Conservation (phyloP, 2,329 filamentous ascomycete genomes). For the Fusarium bulbicola region DNA sequence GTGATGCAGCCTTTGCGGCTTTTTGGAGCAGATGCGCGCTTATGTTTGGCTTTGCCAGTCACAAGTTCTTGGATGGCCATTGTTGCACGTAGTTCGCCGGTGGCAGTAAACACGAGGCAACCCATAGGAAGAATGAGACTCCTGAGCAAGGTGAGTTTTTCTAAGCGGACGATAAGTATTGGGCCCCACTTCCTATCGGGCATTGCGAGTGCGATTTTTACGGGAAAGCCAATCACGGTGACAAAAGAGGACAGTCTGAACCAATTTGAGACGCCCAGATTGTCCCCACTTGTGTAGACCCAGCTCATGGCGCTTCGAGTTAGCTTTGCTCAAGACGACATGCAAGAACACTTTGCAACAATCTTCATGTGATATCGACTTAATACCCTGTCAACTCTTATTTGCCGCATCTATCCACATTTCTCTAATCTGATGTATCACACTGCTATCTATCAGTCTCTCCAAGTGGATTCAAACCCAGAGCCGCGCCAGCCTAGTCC, state of each 20-base stretch:
- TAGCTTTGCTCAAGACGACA: too few relatives aligned
- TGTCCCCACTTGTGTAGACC: too few relatives aligned
- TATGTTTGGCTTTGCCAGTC: neutral
- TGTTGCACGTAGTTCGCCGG: neutral
- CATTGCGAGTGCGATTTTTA: neutral
- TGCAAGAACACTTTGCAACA: too few relatives aligned
- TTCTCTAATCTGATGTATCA: too few relatives aligned
- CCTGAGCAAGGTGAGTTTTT: neutral
- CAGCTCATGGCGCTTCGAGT: too few relatives aligned
- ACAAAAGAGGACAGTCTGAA: fast-evolving
- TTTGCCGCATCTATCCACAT: too few relatives aligned
- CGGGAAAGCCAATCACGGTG: neutral
- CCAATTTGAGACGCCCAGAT: fast-evolving
- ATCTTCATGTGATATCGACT: too few relatives aligned
- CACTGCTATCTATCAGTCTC: too few relatives aligned
- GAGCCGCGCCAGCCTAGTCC: too few relatives aligned
- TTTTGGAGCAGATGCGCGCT: neutral
- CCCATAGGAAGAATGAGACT: neutral
- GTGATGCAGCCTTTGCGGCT: neutral
- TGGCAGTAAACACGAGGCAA: neutral
- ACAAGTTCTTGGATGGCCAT: neutral
- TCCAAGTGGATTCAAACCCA: too few relatives aligned
- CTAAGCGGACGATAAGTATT: fast-evolving
- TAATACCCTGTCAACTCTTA: too few relatives aligned
- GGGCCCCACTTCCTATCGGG: neutral